Evolutionary conservation across 2,329 filamentous ascomycete genomes (phyloP).

Genomic region (Fusarium sp.): DNA sequence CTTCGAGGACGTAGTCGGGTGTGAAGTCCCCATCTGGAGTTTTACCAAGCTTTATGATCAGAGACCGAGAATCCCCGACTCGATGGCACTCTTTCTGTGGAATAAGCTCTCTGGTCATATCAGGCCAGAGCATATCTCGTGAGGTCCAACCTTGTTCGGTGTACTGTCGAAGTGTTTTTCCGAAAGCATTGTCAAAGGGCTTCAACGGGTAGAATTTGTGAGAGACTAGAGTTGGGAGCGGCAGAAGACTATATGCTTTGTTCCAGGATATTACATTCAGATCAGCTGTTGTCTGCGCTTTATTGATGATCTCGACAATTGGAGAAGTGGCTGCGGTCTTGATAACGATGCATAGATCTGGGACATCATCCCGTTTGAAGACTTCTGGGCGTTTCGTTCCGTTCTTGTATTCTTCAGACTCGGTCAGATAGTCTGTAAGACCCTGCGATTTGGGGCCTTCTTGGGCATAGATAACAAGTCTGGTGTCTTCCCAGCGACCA

Average conservation of each 20-base stretch:
- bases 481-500: neutral
- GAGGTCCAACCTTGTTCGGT: neutral
- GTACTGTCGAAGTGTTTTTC: neutral
- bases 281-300: neutral
- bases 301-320: neutral
- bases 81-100: neutral
- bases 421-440: neutral
- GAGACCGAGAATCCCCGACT: neutral
- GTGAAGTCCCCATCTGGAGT: neutral
- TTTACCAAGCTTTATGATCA: neutral
- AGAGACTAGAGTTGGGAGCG: neutral
- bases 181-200: rapidly evolving
- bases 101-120: neutral
- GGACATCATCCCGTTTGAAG: neutral
- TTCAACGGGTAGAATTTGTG: neutral
- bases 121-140: neutral
- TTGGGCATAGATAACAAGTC: neutral
- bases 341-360: neutral
- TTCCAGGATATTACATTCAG: conserved; percentile 10
- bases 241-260: conserved; percentile 3
- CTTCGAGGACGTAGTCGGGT: neutral
- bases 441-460: neutral
- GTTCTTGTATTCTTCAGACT: neutral
- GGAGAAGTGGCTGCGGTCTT: neutral
- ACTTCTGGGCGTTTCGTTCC: neutral